Percentiles rank a stretch among this genome's conserved stretches.
Conservation (phyloP, 2,329 filamentous ascomycete genomes). For the Pseudogymnoascus sp. region DNA sequence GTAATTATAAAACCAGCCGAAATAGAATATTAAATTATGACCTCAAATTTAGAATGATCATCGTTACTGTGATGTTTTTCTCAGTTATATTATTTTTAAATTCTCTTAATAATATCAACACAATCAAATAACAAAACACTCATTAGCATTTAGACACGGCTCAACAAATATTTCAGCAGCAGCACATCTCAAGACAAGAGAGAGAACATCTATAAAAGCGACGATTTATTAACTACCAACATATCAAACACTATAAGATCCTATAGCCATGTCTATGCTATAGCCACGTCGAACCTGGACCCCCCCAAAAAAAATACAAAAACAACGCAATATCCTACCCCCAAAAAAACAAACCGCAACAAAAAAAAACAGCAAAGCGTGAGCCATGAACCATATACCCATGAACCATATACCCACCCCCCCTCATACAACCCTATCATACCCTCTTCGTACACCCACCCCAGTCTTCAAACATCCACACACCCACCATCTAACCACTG, state of each 20-base stretch:
- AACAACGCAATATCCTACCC: neutral
- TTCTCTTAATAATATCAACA: neutral
- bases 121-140: neutral
- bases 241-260: slow-evolving; percentile 7
- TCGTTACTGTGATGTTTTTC: neutral
- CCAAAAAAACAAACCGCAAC: neutral
- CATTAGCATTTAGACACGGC: neutral
- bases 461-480: neutral
- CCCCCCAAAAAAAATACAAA: neutral
- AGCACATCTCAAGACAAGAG: neutral
- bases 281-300: neutral
- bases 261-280: neutral
- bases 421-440: slow-evolving; percentile 8
- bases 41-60: neutral
- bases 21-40: neutral
- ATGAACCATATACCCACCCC: slow-evolving; percentile 7
- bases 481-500: slow-evolving; percentile 57
- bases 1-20: too few species aligned
- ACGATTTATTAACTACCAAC: slow-evolving; percentile 6
- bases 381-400: slow-evolving; percentile 10
- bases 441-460: neutral
- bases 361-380: slow-evolving; percentile 3
- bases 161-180: neutral
- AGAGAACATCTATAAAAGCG: neutral
- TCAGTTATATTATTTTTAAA: neutral